A percentile compares a stretch with the other conserved stretches of the same genome.
phyloP scores from a whole-genome alignment of 148 eudicot genomes.

The Bassia scoparia region DNA sequence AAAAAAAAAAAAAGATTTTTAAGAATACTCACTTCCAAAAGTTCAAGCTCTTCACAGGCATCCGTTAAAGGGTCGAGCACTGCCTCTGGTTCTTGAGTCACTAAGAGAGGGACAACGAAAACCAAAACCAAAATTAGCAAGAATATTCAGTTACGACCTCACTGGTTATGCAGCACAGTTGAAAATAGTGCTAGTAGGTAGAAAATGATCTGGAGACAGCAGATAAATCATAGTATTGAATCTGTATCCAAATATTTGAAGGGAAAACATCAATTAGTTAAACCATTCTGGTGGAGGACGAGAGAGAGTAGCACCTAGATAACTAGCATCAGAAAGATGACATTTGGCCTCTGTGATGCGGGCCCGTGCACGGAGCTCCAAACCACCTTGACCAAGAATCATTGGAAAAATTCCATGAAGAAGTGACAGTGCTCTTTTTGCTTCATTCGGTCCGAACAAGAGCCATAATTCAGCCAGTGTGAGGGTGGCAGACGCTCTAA shows the following conservation, averaged over 20 bases:
- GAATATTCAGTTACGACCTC: not conserved
- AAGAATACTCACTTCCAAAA: conserved; percentile 63
- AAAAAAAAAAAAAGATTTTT: not conserved
- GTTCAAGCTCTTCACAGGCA: conserved; percentile 78
- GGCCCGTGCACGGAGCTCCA: conserved; percentile 92
- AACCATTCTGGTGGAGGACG: not conserved
- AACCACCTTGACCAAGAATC: conserved; percentile 93
- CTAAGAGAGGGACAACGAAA: conserved; percentile 39
- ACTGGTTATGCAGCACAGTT: not conserved
- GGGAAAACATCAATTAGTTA: not conserved
- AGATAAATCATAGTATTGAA: not conserved
- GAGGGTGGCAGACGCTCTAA: conserved; percentile 89
- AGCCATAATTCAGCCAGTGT: conserved; percentile 89
- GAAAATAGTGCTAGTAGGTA: not conserved
- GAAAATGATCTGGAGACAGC: not conserved
- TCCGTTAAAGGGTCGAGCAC: conserved; percentile 67
- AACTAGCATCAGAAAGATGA: conserved; percentile 65
- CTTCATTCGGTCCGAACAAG: conserved; percentile 76
- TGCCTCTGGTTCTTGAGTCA: conserved; percentile 53
- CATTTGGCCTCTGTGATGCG: conserved; percentile 86
- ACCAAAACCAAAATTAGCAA: conserved; percentile 23
- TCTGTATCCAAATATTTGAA: not conserved
- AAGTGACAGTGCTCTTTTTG: conserved; percentile 66
- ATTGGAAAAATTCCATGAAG: conserved; percentile 74
- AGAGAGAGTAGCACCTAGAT: conserved; percentile 47